phyloP scores from a whole-genome alignment of 352 stramenopile species.

The Pythium monospermum region DNA sequence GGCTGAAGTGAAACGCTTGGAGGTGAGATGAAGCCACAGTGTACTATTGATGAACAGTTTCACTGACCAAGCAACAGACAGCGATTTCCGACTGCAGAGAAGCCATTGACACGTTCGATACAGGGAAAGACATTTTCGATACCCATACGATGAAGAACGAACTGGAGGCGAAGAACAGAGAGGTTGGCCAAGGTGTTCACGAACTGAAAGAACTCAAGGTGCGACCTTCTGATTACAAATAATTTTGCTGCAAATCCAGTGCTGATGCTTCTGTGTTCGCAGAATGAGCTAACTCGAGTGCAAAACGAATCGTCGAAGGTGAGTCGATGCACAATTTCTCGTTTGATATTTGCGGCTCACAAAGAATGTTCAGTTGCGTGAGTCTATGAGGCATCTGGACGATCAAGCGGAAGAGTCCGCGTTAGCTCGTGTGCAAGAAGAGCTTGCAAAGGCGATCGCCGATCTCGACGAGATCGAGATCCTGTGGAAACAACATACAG shows the following conservation, averaged over 20 bases:
- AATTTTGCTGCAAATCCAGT: not conserved
- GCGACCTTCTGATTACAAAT: no score
- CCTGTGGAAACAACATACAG: no score
- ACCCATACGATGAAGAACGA: slow-evolving; percentile 9
- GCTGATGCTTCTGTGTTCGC: not conserved
- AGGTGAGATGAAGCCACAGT: not conserved
- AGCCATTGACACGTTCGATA: slow-evolving; percentile 15
- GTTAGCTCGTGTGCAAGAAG: not conserved
- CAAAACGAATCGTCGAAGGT: slow-evolving; percentile 4
- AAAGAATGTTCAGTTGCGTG: not conserved
- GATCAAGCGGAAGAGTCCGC: not conserved
- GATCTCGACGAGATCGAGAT: no score
- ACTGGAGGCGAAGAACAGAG: slow-evolving; percentile 8
- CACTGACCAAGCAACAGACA: not conserved
- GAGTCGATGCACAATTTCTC: not conserved
- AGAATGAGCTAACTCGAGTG: slow-evolving; percentile 9
- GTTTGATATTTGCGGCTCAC: not conserved
- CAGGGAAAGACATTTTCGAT: slow-evolving; percentile 10
- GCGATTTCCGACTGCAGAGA: no score
- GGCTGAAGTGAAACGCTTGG: not conserved
- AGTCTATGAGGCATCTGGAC: not conserved
- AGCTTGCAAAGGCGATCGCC: not conserved
- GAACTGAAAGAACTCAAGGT: slow-evolving; percentile 10
- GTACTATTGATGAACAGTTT: not conserved
- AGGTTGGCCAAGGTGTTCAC: slow-evolving; percentile 10